Base-by-base conservation (phyloP, 2,329 filamentous ascomycete species). In the Cephalotrichum gorgonifer region DNA sequence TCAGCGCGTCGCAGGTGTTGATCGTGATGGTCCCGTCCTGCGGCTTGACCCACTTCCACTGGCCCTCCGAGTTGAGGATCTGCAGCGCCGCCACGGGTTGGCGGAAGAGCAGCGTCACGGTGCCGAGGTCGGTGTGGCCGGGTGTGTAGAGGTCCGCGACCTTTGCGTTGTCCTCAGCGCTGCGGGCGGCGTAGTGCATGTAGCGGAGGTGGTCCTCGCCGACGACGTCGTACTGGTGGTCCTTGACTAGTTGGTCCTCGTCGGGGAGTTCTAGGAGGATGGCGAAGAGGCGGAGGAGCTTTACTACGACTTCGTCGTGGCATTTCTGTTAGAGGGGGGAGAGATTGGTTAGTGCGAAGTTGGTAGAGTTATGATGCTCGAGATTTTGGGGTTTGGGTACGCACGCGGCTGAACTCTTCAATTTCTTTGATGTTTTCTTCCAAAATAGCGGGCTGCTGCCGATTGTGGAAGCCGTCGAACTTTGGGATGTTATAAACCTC, bases 221-320 rank as follows among this genome's bases (percentile, higher is more conserved):
- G 25, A 71, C 67, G 43, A 70, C 64, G 3, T 79, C 71, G 55
- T 80, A 83, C 2, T 63, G 65, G 56, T 82, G 79, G 44, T 73
- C 67, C 4, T 69, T 69, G 9, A 76, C 70, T 2, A 83, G 67
- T 50, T 74, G 70, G 2, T 80, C 71, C 56, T 82, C 77, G 30
- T 33, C 30, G 0, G 74, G 72, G 0, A 83, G 64, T 54, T 81
- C 68, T 0, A 83, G 68, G 1, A 80, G 63, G 47, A 79, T 73
- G 6, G 78, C 77, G 50, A 83, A 77, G 11, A 83, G 69, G 0
- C 69, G 66, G 11, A 83, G 69, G 0, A 83, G 65, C 50, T 72
- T 72, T 3, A 71, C 61, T 1, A 79, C 71, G 3, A 80, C 69
- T 30, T 78, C 68, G 0, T 69, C 59, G 53, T 79, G 75, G 48